phyloP scores from a whole-genome alignment of 2,329 filamentous ascomycete species.

The Pseudogymnoascus sp. region DNA sequence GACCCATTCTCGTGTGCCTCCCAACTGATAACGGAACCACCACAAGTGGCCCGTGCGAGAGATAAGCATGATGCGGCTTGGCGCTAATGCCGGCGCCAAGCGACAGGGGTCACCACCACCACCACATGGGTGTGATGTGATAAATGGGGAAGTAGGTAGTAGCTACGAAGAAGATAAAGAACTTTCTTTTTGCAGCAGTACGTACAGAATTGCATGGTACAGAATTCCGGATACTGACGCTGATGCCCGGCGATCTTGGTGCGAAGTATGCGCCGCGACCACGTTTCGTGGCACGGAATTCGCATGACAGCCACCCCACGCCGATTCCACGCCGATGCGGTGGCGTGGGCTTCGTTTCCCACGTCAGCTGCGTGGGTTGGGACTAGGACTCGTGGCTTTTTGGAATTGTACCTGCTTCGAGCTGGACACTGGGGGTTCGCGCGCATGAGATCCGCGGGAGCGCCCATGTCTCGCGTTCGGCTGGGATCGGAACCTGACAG shows the following conservation, averaged over 20 bases:
- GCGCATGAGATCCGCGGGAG: background rate
- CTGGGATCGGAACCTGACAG: background rate
- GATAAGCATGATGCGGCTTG: background rate
- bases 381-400: background rate
- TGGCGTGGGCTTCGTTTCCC: background rate
- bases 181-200: background rate
- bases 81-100: background rate
- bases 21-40: conserved; percentile 1
- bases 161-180: background rate
- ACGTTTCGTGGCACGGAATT: background rate
- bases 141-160: background rate
- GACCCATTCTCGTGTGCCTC: background rate
- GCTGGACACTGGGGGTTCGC: background rate
- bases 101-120: background rate
- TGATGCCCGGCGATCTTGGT: background rate
- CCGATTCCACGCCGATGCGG: background rate
- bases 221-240: background rate
- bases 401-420: background rate
- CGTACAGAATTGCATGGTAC: background rate
- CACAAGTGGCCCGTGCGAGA: background rate
- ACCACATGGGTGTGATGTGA: conserved; percentile 1
- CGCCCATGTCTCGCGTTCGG: background rate
- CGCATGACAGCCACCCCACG: background rate
- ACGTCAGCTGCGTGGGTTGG: background rate
- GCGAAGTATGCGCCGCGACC: background rate